Evolutionary conservation across 2,329 filamentous ascomycete species (phyloP), one percentile per base, ranked within the genome.

Genomic region (Aspergillus viridinutans): DNA sequence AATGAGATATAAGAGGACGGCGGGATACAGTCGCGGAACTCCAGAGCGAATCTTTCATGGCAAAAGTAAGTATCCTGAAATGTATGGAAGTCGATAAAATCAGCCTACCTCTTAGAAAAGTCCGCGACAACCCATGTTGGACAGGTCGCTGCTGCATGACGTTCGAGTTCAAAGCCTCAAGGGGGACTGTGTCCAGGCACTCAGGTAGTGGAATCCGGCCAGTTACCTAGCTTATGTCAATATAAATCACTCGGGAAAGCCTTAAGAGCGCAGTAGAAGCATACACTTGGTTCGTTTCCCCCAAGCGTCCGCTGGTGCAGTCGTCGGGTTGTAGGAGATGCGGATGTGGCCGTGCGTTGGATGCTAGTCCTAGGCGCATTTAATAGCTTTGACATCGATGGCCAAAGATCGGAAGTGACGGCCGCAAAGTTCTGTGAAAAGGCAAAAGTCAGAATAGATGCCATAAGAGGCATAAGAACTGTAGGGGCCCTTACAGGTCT

Each of bases 391-490:
- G 72, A 74, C 63, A 80, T 69, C 26, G 72, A 74, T 47, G 77
- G 75, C 76, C 74, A 78, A 51, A 78, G 58, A 62, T 78, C 76
- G 38, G 76, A 73, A 43, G 73, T 72, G 54, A 69, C 71, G n/a
- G 72, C 70, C 49, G 72, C 68, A 51, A 81, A 68, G 58, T 76
- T 78, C 81, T 85, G 61, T 51, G 29, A 38, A 29, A 28, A 43
- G 52, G 23, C 8, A 35, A 47, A 17, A n/a, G 53, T 68, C 20
- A 69, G 61, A 47, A 23, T 53, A 52, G 32, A 3, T 38, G 7
- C 43, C 4, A 43, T 53, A 50, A 14, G 28, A 6, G 49, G 12
- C 12, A 28, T 32, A 51, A 40, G 25, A 40, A 20, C 55, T 38
- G 40, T 29, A 28, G 35, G 38, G 26, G 32, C 61, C 43, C 78